A percentile compares a stretch with the other conserved stretches of the same genome.
Evolutionary conservation across 768 basidiomycete species (phyloP).

Genomic region (Termitomyces sp.): DNA sequence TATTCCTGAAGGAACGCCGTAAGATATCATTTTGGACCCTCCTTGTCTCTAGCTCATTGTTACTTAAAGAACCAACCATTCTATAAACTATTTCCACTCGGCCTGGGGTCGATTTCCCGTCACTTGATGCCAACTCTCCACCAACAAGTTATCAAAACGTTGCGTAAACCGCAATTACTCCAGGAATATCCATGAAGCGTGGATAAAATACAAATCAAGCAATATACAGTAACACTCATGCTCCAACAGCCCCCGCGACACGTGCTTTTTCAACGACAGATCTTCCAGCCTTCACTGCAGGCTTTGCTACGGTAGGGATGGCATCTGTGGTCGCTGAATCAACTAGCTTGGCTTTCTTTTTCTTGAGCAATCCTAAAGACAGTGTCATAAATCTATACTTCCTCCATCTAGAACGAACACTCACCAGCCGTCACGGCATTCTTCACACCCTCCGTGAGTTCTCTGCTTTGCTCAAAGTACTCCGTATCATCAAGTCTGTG

Average conservation of each 20-base stretch:
- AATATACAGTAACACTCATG: not conserved
- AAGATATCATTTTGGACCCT: no score
- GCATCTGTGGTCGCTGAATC: constrained; percentile 17
- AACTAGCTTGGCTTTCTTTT: constrained; percentile 60
- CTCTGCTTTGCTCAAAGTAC: constrained; percentile 86
- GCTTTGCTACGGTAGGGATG: not conserved
- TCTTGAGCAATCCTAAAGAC: constrained; percentile 57
- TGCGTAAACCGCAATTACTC: not conserved
- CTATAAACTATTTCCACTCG: not conserved
- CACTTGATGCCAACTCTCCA: not conserved
- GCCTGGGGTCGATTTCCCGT: not conserved
- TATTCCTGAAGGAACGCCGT: no score
- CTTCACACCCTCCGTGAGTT: constrained; percentile 88
- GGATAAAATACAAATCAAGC: not conserved
- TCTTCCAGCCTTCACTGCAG: not conserved
- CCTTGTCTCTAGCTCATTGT: not conserved
- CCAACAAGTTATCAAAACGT: not conserved
- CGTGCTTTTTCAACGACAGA: not conserved
- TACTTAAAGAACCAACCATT: not conserved
- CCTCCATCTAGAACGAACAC: constrained; percentile 10
- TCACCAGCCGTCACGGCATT: constrained; percentile 82
- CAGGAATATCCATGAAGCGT: not conserved
- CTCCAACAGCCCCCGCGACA: constrained; percentile 12
- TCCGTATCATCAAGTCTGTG: constrained; percentile 89
- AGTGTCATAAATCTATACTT: not conserved